phyloP scores from a whole-genome alignment of 164 flowering plant species.

The Chimonanthus praecox region DNA sequence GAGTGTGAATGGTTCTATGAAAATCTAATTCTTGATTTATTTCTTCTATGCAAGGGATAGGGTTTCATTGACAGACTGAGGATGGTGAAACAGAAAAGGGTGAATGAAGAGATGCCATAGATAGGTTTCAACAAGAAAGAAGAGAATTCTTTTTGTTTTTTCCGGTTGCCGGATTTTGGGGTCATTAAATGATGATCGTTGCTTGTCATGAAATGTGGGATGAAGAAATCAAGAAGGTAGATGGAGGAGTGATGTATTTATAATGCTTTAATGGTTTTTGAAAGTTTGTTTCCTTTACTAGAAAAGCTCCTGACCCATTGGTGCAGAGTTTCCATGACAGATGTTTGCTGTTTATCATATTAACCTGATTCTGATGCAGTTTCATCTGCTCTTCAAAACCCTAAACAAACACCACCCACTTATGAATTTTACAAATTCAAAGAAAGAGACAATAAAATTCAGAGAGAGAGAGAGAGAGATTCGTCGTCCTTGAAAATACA shows the following conservation, averaged over 20 bases:
- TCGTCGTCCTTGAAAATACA: background rate
- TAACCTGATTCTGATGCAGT: background rate
- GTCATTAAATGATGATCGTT: background rate
- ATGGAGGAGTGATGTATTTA: background rate
- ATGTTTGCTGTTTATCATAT: background rate
- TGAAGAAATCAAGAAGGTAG: background rate
- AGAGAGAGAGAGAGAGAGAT: constrained; percentile 1
- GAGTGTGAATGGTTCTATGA: background rate
- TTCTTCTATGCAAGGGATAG: background rate
- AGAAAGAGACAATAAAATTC: background rate
- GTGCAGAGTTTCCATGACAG: background rate
- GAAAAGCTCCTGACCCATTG: constrained; percentile 8
- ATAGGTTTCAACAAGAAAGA: constrained; percentile 3
- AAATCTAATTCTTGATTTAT: background rate
- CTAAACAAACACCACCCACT: background rate
- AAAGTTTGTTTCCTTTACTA: background rate
- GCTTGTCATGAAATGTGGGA: background rate
- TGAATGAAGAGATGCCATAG: constrained; percentile 11
- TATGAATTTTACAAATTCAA: background rate
- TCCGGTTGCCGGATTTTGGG: background rate
- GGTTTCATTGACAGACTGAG: background rate
- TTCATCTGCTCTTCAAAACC: background rate
- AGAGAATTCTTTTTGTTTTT: background rate
- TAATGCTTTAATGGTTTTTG: background rate
- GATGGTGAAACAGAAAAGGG: background rate